Evolutionary conservation across 345 rosid species (phyloP), one percentile per base, ranked within the genome.

Genomic region (Bruguiera parviflora): DNA sequence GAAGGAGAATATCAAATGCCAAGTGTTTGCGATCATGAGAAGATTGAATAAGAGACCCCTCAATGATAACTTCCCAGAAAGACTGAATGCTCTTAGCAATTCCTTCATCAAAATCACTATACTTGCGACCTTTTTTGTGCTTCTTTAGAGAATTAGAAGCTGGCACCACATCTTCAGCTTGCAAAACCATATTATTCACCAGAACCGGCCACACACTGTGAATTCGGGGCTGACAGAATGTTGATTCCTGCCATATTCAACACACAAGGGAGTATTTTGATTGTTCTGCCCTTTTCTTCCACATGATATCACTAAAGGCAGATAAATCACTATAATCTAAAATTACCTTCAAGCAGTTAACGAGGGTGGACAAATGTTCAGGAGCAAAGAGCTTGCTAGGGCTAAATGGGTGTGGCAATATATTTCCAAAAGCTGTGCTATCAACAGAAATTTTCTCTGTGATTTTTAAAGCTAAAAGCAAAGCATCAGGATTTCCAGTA

Each of bases 11-110:
- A 80, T 92, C 94, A 73, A 92, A 82, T 35, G 95, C 98, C 82
- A 96, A 69, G 84, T 87, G 94, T 70, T 96, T 96, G 67, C 97
- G 97, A 62, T 90, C 99, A 84, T 96, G 98, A 68, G 98, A 89
- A 49, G 98, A 96, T 64, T 77, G 74, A 61, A 96, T 83, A 72
- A 96, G 90, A 46, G 85, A 83, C 61, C 88, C 91, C 62, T 90
- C 99, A 53, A 96, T 79, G 71, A 92, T 74, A 69, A 82, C 65
- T 69, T 86, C 91, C 65, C 80, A 83, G 73, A 92, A 96, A 76
- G 71, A 75, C 72, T 67, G 81, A 63, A 89, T 61, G 63, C 72
- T 85, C 70, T 86, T 87, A 52, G 81, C 77, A 73, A 81, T 83
- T 81, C 90, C 97, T 81, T 90, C 99, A 66, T 86, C 90, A 51